Conservation (phyloP, 805 yeast genomes). For the Saccharomyces eubayanus region DNA sequence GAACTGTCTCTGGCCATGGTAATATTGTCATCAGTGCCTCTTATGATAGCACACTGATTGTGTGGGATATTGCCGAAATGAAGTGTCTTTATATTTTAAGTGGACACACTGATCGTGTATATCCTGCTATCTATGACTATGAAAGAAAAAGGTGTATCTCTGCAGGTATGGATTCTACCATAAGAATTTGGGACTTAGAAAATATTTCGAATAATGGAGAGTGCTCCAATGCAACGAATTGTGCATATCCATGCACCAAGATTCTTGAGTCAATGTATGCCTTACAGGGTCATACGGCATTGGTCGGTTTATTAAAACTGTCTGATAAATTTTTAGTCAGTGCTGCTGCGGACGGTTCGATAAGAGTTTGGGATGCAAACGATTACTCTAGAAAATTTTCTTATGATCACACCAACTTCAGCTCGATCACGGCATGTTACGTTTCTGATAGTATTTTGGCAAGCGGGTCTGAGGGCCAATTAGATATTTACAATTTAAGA, state of each 20-base stretch:
- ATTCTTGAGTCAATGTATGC: constrained; percentile 40
- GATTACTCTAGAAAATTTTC: constrained; percentile 57
- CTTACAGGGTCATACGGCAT: constrained; percentile 78
- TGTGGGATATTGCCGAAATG: constrained; percentile 80
- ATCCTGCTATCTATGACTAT: constrained; percentile 77
- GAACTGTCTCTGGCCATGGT: constrained; percentile 82
- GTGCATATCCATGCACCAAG: constrained; percentile 21
- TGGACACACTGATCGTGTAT: constrained; percentile 84
- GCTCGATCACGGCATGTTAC: constrained; percentile 88
- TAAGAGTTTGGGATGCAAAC: constrained; percentile 88
- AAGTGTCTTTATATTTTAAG: constrained; percentile 62
- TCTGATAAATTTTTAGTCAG: constrained; percentile 72
- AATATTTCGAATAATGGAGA: constrained; percentile 51
- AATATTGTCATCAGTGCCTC: constrained; percentile 81
- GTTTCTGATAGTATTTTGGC: constrained; percentile 77
- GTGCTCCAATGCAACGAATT: constrained; percentile 18
- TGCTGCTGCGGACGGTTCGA: constrained; percentile 92
- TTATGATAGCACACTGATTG: constrained; percentile 81
- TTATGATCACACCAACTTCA: constrained; percentile 67
- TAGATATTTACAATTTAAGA: constrained; percentile 79
- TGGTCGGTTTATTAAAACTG: constrained; percentile 80
- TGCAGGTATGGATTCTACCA: constrained; percentile 84
- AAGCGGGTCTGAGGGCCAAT: constrained; percentile 81
- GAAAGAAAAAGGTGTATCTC: constrained; percentile 74
- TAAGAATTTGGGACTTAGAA: constrained; percentile 81